Evolutionary conservation across 768 basidiomycete genomes (phyloP).

Genomic region (Scleroderma bovista): DNA sequence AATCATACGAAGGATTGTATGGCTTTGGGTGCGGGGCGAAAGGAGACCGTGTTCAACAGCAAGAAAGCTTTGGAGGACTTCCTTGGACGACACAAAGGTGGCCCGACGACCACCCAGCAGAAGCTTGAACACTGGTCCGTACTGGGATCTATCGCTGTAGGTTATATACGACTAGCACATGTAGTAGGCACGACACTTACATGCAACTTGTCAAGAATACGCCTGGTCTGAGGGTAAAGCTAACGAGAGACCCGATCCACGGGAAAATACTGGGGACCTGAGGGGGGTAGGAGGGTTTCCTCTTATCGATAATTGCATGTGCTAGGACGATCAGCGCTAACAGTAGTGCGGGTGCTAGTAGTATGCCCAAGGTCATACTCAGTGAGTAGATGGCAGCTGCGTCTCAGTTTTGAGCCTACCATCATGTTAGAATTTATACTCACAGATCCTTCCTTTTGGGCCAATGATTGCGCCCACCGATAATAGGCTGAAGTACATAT

Average conservation of each 20-base stretch:
- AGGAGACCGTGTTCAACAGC: constrained; percentile 4
- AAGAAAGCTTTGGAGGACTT: constrained; percentile 10
- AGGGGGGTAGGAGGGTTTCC: not conserved
- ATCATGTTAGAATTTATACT: no score
- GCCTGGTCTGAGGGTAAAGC: constrained; percentile 10
- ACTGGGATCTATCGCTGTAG: constrained; percentile 6
- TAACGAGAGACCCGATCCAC: constrained; percentile 13
- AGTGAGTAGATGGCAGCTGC: no score
- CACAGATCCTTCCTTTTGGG: no score
- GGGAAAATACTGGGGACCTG: constrained; percentile 8
- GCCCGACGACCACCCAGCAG: constrained; percentile 14
- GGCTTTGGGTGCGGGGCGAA: constrained; percentile 6
- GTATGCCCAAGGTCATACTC: no score
- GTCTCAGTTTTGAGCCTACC: no score
- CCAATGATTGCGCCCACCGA: no score
- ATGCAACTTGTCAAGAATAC: constrained; percentile 15
- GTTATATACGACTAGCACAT: no score
- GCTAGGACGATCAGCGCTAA: not conserved
- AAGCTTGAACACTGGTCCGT: constrained; percentile 12
- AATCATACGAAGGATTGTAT: constrained; percentile 9
- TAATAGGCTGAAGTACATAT: no score
- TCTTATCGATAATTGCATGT: not conserved
- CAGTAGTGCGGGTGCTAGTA: not conserved
- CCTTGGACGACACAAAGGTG: constrained; percentile 10
- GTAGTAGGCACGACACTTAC: no score